Conservation (phyloP, 192 early-diverging fungal species). For the Podila epicladia region DNA sequence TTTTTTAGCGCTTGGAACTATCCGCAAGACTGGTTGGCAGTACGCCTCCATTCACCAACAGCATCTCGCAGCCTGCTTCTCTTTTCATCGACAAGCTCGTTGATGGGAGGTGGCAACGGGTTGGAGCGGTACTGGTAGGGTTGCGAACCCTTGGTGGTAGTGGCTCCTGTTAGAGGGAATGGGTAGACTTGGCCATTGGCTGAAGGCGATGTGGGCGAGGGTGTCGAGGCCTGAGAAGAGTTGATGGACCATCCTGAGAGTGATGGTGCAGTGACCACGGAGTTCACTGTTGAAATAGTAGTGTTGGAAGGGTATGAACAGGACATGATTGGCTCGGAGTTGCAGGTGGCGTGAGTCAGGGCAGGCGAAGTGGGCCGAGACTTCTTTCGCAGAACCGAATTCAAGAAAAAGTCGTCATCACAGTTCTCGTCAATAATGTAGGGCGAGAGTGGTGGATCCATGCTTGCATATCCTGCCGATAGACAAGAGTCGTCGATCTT, state of each 20-base stretch:
- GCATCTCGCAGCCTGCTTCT: slow-evolving; percentile 27
- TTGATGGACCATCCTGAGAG: slow-evolving; percentile 20
- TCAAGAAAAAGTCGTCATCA: slow-evolving; percentile 44
- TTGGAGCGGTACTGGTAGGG: slow-evolving; percentile 21
- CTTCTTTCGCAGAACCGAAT: slow-evolving; percentile 40
- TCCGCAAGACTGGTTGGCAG: slow-evolving; percentile 12
- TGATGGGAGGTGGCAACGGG: slow-evolving; percentile 28
- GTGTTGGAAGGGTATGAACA: slow-evolving; percentile 17
- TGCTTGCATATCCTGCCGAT: no score
- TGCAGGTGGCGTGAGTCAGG: not conserved
- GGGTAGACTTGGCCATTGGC: slow-evolving; percentile 20
- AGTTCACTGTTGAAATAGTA: slow-evolving; percentile 11
- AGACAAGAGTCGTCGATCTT: no score
- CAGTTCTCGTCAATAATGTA: slow-evolving; percentile 45
- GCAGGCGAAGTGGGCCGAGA: not conserved
- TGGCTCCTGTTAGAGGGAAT: slow-evolving; percentile 1
- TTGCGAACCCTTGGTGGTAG: not conserved
- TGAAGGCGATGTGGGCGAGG: slow-evolving; percentile 26
- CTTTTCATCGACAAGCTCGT: slow-evolving; percentile 18
- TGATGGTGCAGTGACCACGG: slow-evolving; percentile 12
- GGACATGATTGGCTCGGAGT: slow-evolving; percentile 4
- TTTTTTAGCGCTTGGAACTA: not conserved
- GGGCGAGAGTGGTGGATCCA: slow-evolving; percentile 21
- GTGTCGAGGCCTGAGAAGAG: slow-evolving; percentile 29
- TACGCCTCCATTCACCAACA: slow-evolving; percentile 42